Base-by-base conservation (phyloP, 148 eudicot genomes). In the Camellia lanceoleosa region DNA sequence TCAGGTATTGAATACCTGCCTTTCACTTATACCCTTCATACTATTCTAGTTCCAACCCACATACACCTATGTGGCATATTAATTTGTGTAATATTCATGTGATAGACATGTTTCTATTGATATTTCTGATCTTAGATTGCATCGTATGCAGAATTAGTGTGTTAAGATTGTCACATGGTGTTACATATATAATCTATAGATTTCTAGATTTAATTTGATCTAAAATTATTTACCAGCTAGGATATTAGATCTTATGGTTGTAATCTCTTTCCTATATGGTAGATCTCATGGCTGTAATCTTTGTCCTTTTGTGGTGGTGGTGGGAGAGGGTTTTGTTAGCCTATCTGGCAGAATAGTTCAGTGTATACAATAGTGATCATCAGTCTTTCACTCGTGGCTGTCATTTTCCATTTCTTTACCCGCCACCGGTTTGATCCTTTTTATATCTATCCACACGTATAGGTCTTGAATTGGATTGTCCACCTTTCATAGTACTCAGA, bases 1-100 rank as follows among this genome's bases (percentile, higher is more conserved):
- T 41, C 90, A 96, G 99, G 99, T 94, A 91, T 51, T 55, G 30
- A 47, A 55, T 65, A 19, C 72, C 19, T 74, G 52, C 60, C 41
- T 23, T 13, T 68, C 74, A 64, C 43, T 43, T n/a, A 78, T 30
- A 63, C 42, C 9, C 70, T 68, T 68, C 73, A 71, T 59, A 43
- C 52, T 74, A n/a, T 5, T 62, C 59, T 46, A 47, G n/a, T 47
- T n/a, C 74, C 11, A 8, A 56, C 15, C 19, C 23, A 46, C 43
- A 19, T 70, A 38, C 56, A 70, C 14, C 5, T 70, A 4, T 3
- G 38, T 47, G 54, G 38, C 38, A 30, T 30, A 30, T 30, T 30
- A 30, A 30, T 30, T 30, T 30, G 38, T 30, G 38, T 30, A 30
- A 30, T 30, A 30, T 30, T 30, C 38, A 46, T 46, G 55, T 46